A percentile compares a stretch with the other conserved stretches of the same genome.
Conservation (phyloP, 1,284 basidiomycete genomes). For the Flammula alnicola region DNA sequence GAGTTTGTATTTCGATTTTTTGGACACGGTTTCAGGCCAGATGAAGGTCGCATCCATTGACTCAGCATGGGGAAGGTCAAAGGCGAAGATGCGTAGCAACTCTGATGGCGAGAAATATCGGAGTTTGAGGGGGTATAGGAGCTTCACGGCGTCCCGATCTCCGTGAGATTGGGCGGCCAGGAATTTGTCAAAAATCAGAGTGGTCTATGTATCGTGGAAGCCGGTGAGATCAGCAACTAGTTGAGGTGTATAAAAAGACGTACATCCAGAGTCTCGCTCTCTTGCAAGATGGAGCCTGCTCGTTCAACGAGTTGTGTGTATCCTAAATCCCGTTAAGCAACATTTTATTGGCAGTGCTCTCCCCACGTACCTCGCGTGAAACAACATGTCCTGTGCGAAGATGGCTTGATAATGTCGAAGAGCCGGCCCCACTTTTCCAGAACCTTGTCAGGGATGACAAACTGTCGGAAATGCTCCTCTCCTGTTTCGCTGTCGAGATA, state of each 20-base stretch:
- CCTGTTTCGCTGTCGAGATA: constrained; percentile 53
- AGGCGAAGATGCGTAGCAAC: constrained; percentile 69
- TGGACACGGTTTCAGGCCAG: constrained; percentile 65
- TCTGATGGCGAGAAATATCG: constrained; percentile 77
- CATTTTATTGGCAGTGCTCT: background rate
- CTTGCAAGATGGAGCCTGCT: constrained; percentile 74
- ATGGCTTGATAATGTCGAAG: constrained; percentile 77
- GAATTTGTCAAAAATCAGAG: constrained; percentile 61
- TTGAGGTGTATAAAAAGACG: constrained; percentile 24
- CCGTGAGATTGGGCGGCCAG: constrained; percentile 46
- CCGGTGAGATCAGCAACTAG: too few species aligned
- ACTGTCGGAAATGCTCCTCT: constrained; percentile 13
- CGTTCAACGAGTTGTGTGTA: constrained; percentile 79
- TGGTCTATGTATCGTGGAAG: too few species aligned
- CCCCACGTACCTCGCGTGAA: constrained; percentile 83
- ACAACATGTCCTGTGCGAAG: constrained; percentile 67
- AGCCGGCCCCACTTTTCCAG: constrained; percentile 74
- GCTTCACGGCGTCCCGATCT: constrained; percentile 49
- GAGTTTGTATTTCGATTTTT: constrained; percentile 70
- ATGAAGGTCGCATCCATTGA: constrained; percentile 39
- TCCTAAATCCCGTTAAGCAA: constrained; percentile 43
- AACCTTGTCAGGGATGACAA: constrained; percentile 61
- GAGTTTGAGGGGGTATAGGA: constrained; percentile 59
- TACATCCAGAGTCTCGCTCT: constrained; percentile 68
- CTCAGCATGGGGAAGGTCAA: constrained; percentile 39